phyloP scores from a whole-genome alignment of 495 filamentous ascomycete genomes.

The Sporormia fimetaria region DNA sequence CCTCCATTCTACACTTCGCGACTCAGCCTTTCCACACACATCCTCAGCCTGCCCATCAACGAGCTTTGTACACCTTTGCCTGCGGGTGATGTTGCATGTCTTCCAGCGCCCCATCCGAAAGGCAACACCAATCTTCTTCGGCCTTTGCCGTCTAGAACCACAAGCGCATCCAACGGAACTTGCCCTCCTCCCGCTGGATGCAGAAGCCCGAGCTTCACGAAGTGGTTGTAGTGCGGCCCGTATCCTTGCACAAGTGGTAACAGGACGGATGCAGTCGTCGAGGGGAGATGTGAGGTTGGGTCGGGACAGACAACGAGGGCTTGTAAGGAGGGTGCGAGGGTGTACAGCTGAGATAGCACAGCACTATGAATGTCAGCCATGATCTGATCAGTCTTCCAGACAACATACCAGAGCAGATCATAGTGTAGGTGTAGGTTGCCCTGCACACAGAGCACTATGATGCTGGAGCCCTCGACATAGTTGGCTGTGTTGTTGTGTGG shows the following conservation, averaged over 20 bases:
- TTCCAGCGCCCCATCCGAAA: constrained; percentile 34
- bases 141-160: constrained; percentile 31
- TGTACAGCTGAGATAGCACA: constrained; percentile 13
- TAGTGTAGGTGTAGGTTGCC: constrained; percentile 21
- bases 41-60: constrained; percentile 27
- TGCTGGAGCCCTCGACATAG: constrained; percentile 3
- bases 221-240: constrained; percentile 20
- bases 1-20: neutral
- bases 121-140: constrained; percentile 34
- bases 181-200: constrained; percentile 37
- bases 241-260: constrained; percentile 21
- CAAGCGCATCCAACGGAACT: constrained; percentile 34
- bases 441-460: constrained; percentile 22
- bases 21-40: constrained; percentile 23
- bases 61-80: constrained; percentile 21
- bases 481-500: constrained; percentile 16
- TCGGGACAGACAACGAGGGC: constrained; percentile 23
- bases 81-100: constrained; percentile 17
- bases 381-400: neutral
- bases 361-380: constrained; percentile 6
- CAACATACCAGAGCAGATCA: constrained; percentile 21
- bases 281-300: constrained; percentile 19
- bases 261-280: constrained; percentile 5
- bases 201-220: constrained; percentile 31
- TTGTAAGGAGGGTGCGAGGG: constrained; percentile 16